Conservation (phyloP, 2,329 filamentous ascomycete species). For the Fusarium austroafricanum region DNA sequence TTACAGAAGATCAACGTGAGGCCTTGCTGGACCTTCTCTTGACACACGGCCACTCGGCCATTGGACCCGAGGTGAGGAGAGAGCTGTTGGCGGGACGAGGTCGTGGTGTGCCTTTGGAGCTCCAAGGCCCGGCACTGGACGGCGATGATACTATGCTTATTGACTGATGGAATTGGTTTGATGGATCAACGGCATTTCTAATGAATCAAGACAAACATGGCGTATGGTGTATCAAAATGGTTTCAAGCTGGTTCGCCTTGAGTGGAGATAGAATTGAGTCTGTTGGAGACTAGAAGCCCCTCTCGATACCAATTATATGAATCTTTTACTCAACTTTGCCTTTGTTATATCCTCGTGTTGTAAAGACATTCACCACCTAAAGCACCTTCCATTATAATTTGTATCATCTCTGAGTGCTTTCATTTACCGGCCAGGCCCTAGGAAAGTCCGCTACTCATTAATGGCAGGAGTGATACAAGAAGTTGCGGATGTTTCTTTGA, state of each 20-base stretch:
- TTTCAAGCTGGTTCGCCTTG: constrained; percentile 40
- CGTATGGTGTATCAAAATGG: constrained; percentile 45
- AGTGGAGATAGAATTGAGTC: constrained; percentile 40
- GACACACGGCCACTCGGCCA: constrained; percentile 84
- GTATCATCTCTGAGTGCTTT: neutral
- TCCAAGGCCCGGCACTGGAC: constrained; percentile 65
- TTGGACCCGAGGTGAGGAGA: constrained; percentile 89
- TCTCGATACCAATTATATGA: constrained; percentile 44
- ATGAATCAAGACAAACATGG: constrained; percentile 42
- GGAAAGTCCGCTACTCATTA: neutral
- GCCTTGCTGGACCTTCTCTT: constrained; percentile 88
- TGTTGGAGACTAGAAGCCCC: constrained; percentile 32
- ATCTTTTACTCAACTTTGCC: neutral
- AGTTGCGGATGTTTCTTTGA: neutral
- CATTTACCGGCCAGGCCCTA: neutral
- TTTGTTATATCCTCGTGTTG: neutral
- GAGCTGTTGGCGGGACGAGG: constrained; percentile 90
- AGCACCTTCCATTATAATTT: neutral
- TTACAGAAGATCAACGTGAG: constrained; percentile 94
- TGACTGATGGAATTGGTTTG: constrained; percentile 54
- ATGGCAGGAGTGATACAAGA: neutral
- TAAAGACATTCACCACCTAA: neutral
- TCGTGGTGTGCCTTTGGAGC: constrained; percentile 76
- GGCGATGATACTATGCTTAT: constrained; percentile 95
- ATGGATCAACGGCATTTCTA: constrained; percentile 32